phyloP scores from a whole-genome alignment of 2,329 filamentous ascomycete genomes.

The Talaromyces verruculosus region DNA sequence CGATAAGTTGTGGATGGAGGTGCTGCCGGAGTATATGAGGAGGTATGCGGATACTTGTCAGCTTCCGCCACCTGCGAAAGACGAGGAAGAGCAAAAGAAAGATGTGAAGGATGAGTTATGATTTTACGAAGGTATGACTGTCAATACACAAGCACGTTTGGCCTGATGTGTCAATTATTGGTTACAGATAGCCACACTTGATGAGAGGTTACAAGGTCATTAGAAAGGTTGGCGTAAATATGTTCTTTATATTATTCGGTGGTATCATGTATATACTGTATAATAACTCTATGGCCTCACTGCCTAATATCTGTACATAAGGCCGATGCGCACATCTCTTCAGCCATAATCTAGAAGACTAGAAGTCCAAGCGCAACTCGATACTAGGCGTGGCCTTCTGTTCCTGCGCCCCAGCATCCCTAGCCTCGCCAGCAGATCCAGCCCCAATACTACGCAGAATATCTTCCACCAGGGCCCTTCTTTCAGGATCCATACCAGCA shows the following conservation, averaged over 20 bases:
- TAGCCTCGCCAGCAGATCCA: slow-evolving; percentile 38
- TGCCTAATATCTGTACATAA: neutral
- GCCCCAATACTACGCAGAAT: slow-evolving; percentile 67
- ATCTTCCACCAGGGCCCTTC: slow-evolving; percentile 76
- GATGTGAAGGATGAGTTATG: slow-evolving; percentile 18
- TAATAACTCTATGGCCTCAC: neutral
- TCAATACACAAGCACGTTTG: neutral
- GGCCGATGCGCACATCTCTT: neutral
- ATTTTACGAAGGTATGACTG: neutral
- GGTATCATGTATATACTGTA: slow-evolving; percentile 11
- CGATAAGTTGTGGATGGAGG: slow-evolving; percentile 15
- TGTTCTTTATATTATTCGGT: slow-evolving; percentile 7
- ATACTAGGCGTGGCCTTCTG: slow-evolving; percentile 69
- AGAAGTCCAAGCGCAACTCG: slow-evolving; percentile 94
- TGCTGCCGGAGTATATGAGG: slow-evolving; percentile 21
- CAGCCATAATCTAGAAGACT: neutral
- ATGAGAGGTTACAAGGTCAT: neutral
- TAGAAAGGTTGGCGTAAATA: neutral
- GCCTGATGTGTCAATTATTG: neutral
- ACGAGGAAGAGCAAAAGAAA: neutral
- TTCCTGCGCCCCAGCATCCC: slow-evolving; percentile 50
- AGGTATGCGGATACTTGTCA: slow-evolving; percentile 20
- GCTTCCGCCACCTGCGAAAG: neutral
- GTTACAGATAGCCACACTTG: too few relatives aligned
- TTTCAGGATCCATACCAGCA: slow-evolving; percentile 65